Percentiles rank a stretch among this genome's conserved stretches.
These are phyloP conservation scores for Cajanus cajan DNA, from an alignment of 306 rosid genomes.

Conservation along the genomic window DNA sequence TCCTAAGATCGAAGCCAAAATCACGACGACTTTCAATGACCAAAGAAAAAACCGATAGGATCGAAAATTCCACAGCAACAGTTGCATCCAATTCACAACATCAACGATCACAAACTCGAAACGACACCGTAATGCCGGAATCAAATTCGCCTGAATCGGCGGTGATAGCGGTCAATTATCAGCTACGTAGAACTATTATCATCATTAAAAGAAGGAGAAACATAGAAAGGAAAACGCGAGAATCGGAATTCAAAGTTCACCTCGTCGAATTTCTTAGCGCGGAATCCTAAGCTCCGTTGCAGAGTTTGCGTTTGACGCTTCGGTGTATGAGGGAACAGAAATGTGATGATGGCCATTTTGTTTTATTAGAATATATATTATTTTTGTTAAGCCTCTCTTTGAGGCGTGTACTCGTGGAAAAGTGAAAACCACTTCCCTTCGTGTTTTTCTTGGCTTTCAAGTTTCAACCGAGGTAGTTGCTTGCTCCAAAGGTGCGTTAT, in stretches of 20 bases:
- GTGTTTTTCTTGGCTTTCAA: not conserved
- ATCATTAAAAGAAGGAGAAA: not conserved
- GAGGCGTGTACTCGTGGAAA: slow-evolving; percentile 1
- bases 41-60: not conserved
- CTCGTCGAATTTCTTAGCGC: not conserved
- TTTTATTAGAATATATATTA: not conserved
- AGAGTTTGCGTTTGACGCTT: not conserved
- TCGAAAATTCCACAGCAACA: not conserved
- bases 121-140: not conserved
- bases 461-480: too few relatives aligned
- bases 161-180: not conserved
- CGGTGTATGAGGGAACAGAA: not conserved
- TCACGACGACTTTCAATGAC: not conserved
- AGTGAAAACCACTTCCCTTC: not conserved
- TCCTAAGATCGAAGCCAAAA: not conserved
- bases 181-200: not conserved
- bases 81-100: not conserved
- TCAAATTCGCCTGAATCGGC: not conserved
- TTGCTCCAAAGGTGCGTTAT: not conserved
- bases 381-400: not conserved
- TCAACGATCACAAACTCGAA: not conserved
- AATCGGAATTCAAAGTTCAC: not conserved
- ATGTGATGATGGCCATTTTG: not conserved
- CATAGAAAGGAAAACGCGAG: not conserved
- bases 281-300: not conserved